Conservation (phyloP, 192 early-diverging fungal genomes). For the Globomyces pollinis-pini region DNA sequence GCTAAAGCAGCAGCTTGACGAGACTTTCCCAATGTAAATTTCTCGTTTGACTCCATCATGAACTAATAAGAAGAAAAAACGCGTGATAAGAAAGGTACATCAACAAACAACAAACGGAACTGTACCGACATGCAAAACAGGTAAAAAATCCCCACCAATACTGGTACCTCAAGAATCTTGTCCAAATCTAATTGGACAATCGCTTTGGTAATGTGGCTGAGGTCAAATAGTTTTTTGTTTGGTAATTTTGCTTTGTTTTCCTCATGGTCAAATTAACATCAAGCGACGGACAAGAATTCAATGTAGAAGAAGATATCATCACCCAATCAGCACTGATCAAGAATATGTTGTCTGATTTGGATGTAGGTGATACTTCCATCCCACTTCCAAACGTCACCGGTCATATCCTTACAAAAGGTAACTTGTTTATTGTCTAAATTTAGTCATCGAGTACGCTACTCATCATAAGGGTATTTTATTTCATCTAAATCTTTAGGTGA, state of each 20-base stretch:
- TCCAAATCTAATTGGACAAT: too few species aligned
- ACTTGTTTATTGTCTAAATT: neutral
- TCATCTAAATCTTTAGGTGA: too few species aligned
- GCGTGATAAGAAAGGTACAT: too few species aligned
- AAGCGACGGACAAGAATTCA: conserved; percentile 46
- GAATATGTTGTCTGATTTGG: conserved; percentile 49
- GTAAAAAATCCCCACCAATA: too few species aligned
- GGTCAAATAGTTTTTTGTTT: too few species aligned
- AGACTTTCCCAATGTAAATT: conserved; percentile 5
- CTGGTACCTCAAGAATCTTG: too few species aligned
- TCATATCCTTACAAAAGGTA: conserved; percentile 68
- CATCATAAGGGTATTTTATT: conserved; percentile 85
- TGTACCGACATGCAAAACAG: too few species aligned
- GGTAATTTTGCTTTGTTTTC: neutral
- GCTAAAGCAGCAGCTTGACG: conserved; percentile 20
- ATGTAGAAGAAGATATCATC: conserved; percentile 48
- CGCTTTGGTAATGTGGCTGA: too few species aligned
- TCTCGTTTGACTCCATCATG: too few species aligned
- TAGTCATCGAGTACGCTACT: conserved; percentile 80
- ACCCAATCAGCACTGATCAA: conserved; percentile 53
- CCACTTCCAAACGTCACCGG: conserved; percentile 88
- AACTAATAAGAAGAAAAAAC: too few species aligned
- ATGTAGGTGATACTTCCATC: conserved; percentile 50
- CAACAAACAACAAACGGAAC: too few species aligned
- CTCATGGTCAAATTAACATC: conserved; percentile 42